A percentile compares a stretch with the other conserved stretches of the same genome.
These are phyloP conservation scores for Crithidia bombi DNA, from an alignment of 208 protist species.

Conservation along the genomic window DNA sequence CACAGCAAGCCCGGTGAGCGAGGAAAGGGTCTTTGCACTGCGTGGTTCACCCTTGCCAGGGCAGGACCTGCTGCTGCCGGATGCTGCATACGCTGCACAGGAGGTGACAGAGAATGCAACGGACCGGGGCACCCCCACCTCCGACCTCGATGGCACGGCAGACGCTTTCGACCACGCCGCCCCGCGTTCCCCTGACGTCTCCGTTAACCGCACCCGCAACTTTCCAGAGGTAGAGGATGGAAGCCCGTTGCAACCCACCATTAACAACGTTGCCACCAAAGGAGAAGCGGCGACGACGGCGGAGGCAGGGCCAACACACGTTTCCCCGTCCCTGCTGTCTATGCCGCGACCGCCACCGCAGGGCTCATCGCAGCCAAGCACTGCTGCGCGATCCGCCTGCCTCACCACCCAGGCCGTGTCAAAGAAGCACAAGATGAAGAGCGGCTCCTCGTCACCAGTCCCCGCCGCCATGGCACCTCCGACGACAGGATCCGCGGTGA, in stretches of 20 bases:
- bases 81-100: not conserved
- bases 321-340: not conserved
- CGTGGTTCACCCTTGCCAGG: not conserved
- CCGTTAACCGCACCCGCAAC: conserved; percentile 7
- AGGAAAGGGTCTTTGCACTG: not conserved
- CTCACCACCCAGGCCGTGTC: not conserved
- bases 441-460: not conserved
- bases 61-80: not conserved
- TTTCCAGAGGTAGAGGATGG: conserved; percentile 13
- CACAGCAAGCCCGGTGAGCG: not conserved
- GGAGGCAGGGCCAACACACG: not conserved
- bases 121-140: not conserved
- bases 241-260: not conserved
- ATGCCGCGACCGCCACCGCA: conserved; percentile 8
- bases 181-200: not conserved
- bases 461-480: not conserved
- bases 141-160: conserved; percentile 1
- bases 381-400: not conserved
- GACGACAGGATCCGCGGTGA: not conserved
- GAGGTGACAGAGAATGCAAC: not conserved
- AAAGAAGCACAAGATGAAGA: not conserved
- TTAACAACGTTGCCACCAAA: not conserved
- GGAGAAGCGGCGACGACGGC: not conserved
- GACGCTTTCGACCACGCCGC: not conserved
- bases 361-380: not conserved